Percentiles rank a stretch among this genome's conserved stretches.
phyloP scores from a whole-genome alignment of 148 eudicot species.

The Polygonum maritimum region DNA sequence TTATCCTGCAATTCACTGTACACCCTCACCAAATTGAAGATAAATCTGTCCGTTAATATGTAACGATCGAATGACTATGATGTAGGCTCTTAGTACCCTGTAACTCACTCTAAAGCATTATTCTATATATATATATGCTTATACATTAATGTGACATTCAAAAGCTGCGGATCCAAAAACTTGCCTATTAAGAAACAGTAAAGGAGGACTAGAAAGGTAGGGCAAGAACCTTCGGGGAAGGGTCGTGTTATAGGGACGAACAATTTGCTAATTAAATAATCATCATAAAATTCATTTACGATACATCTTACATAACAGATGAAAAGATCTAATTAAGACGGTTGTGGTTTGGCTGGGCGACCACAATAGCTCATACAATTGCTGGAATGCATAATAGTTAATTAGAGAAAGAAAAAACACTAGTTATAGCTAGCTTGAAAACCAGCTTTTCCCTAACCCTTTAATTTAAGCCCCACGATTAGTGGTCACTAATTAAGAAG shows the following conservation, averaged over 20 bases:
- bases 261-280: not conserved
- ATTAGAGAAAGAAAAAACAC: not conserved
- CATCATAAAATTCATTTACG: not conserved
- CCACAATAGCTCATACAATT: not conserved
- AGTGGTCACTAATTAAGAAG: not conserved
- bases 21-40: too few species aligned
- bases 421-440: not conserved
- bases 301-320: not conserved
- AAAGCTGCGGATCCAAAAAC: not conserved
- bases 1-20: too few species aligned
- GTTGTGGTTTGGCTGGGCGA: not conserved
- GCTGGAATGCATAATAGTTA: not conserved
- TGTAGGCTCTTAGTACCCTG: too few species aligned
- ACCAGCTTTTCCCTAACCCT: not conserved
- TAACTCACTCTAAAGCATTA: too few species aligned
- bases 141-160: too few species aligned
- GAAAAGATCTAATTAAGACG: not conserved
- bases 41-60: too few species aligned
- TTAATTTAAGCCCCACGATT: not conserved
- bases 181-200: not conserved
- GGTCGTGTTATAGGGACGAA: not conserved
- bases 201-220: not conserved
- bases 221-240: not conserved
- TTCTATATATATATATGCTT: too few species aligned
- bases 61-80: too few species aligned